These are phyloP conservation scores for Martiniozyma asiatica DNA, from an alignment of 1,139 yeast species.

Conservation along the genomic window DNA sequence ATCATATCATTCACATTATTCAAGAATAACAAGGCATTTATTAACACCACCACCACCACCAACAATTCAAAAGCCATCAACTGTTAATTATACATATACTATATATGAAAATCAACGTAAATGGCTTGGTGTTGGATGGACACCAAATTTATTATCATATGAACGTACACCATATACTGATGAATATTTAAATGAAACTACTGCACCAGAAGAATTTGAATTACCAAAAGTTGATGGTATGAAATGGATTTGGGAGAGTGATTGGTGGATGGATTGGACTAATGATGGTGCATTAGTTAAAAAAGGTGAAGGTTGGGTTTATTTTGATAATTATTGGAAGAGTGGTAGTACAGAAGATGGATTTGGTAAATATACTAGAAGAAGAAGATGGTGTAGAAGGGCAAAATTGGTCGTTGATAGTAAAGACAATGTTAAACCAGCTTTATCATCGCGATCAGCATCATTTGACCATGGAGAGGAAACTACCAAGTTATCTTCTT, in stretches of 20 bases:
- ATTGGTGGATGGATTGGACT: slow-evolving; percentile 84
- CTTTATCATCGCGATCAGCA: too few species aligned
- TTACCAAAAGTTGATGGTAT: slow-evolving; percentile 62
- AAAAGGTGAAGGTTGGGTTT: slow-evolving; percentile 76
- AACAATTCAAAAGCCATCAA: slow-evolving; percentile 17
- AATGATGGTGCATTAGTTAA: slow-evolving; percentile 78
- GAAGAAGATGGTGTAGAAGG: slow-evolving; percentile 91
- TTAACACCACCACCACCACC: slow-evolving; percentile 25
- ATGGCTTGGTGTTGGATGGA: slow-evolving; percentile 99
- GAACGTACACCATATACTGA: slow-evolving; percentile 97
- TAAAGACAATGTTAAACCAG: too few species aligned
- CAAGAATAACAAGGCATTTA: slow-evolving; percentile 66
- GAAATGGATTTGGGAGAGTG: slow-evolving; percentile 88
- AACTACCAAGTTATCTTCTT: too few species aligned
- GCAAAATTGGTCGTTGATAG: slow-evolving; percentile 84
- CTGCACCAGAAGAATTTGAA: slow-evolving; percentile 63
- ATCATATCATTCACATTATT: slow-evolving; percentile 80
- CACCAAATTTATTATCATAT: slow-evolving; percentile 76
- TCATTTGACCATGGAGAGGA: too few species aligned
- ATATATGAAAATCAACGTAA: slow-evolving; percentile 93
- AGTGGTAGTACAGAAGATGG: slow-evolving; percentile 82
- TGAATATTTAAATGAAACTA: slow-evolving; percentile 79
- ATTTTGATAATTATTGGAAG: slow-evolving; percentile 89
- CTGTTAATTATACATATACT: slow-evolving; percentile 82
- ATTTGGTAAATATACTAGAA: slow-evolving; percentile 80